Base-by-base conservation (phyloP, 805 yeast species). In the Candida ascalaphidarum region DNA sequence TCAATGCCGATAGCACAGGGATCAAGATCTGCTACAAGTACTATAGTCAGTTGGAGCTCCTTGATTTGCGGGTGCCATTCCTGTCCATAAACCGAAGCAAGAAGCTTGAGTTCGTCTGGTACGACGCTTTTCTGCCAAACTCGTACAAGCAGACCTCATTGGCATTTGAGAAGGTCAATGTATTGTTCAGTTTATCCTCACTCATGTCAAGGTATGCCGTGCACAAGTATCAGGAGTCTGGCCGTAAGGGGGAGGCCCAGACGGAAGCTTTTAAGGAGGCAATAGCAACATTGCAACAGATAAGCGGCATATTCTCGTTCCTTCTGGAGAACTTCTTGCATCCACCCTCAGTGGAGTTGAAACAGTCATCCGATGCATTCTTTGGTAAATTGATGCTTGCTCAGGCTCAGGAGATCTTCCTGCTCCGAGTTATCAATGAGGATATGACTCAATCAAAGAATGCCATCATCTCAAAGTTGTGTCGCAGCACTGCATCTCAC, bases 111-210 rank as follows among this genome's bases (percentile, higher is more conserved):
- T 89, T 88, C 50, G 65, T 74, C 0, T 89, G 97, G 97, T 56
- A 58, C 39, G 95, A 88, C 47, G 79, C 92, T 4, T 82, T 77
- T 44, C 57, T 58, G 6, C 43, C 51, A 5, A 39, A 59, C 1
- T 55, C 65, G 10, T 68, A 68, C 34, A 62, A 80, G n/a, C 96
- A 88, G 48, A 71, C 71, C 43, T 79, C 95, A 0, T 44, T 83
- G 24, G 85, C 95, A 0, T 86, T 83, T 47, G 98, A 89, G 46
- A 89, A 89, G 55, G 95, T 96, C 0, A 72, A 81, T 15, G 59
- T 80, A 2, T 61, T 92, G 29, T 89, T 78, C 65, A 88, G 88
- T 45, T 55, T 88, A 29, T 96, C 77, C 1, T 67, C 83, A 0
- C 43, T 77, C 2, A 55, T 78, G 33, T 68, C 81, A 3, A 61